Evolutionary conservation across 257 asterid genomes (phyloP).

Genomic region (Solanum etuberosum): DNA sequence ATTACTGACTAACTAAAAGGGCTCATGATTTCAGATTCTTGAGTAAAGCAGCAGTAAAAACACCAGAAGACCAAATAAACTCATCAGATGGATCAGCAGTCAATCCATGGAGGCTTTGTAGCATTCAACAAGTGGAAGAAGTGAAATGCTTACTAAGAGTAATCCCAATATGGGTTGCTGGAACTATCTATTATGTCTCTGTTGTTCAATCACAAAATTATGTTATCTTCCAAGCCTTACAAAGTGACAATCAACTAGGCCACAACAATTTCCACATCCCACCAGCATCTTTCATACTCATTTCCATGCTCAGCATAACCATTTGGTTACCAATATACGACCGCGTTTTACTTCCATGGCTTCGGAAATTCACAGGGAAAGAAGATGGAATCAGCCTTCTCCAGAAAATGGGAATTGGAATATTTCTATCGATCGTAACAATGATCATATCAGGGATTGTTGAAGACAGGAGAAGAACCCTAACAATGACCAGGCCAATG

Average conservation of each 20-base stretch:
- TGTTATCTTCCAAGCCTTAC: slow-evolving; percentile 21
- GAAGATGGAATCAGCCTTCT: slow-evolving; percentile 2
- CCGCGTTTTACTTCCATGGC: slow-evolving; percentile 14
- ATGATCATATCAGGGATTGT: slow-evolving; percentile 11
- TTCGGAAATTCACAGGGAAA: slow-evolving; percentile 2
- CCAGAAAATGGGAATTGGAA: slow-evolving; percentile 21
- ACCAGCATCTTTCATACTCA: slow-evolving; percentile 16
- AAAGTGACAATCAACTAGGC: slow-evolving; percentile 5
- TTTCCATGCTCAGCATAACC: slow-evolving; percentile 16
- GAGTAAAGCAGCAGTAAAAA: slow-evolving; percentile 19
- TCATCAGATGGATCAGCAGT: slow-evolving; percentile 14
- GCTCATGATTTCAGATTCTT: slow-evolving; percentile 5
- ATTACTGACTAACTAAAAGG: background rate
- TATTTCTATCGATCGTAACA: background rate
- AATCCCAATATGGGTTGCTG: slow-evolving; percentile 21
- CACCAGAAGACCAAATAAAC: slow-evolving; percentile 9
- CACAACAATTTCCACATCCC: slow-evolving; percentile 14
- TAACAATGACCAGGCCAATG: background rate
- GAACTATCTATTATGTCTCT: slow-evolving; percentile 4
- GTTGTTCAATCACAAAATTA: slow-evolving; percentile 6
- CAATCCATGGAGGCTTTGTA: slow-evolving; percentile 24
- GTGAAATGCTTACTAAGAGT: slow-evolving; percentile 18
- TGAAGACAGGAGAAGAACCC: slow-evolving; percentile 12
- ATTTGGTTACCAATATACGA: slow-evolving; percentile 24
- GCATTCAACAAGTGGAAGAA: slow-evolving; percentile 27